Evolutionary conservation across 805 yeast genomes (phyloP).

Genomic region (Candida caryicola): DNA sequence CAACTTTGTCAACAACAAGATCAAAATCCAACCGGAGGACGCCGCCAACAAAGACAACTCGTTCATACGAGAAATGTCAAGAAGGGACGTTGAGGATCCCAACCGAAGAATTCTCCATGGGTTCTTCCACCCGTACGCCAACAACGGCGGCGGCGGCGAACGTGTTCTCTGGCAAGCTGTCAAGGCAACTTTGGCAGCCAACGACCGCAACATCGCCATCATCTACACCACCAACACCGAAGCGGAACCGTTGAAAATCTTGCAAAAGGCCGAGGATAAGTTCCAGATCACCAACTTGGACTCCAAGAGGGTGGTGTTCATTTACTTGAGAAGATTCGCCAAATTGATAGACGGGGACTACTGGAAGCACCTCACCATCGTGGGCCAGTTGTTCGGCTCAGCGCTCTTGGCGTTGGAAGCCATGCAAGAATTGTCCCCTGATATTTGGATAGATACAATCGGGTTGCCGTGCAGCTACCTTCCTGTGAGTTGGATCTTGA

Average conservation of each 20-base stretch:
- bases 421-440: slow-evolving; percentile 66
- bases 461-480: slow-evolving; percentile 90
- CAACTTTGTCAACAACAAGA: slow-evolving; percentile 35
- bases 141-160: slow-evolving; percentile 98
- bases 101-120: slow-evolving; percentile 58
- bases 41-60: slow-evolving; percentile 14
- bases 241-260: slow-evolving; percentile 45
- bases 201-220: slow-evolving; percentile 52
- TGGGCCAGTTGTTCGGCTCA: slow-evolving; percentile 88
- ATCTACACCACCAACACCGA: slow-evolving; percentile 71
- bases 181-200: slow-evolving; percentile 55
- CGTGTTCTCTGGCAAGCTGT: slow-evolving; percentile 95
- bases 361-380: slow-evolving; percentile 77
- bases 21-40: slow-evolving; percentile 33
- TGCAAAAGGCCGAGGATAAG: slow-evolving; percentile 50
- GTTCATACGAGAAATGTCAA: slow-evolving; percentile 26
- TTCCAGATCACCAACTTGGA: slow-evolving; percentile 53
- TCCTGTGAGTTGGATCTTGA: slow-evolving; percentile 51
- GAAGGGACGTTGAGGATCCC: slow-evolving; percentile 35
- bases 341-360: slow-evolving; percentile 62
- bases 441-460: slow-evolving; percentile 90
- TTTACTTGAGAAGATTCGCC: slow-evolving; percentile 53
- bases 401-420: slow-evolving; percentile 68
- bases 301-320: slow-evolving; percentile 53
- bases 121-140: slow-evolving; percentile 92